Conservation (phyloP, 306 rosid genomes). For the Lagenaria siceraria region DNA sequence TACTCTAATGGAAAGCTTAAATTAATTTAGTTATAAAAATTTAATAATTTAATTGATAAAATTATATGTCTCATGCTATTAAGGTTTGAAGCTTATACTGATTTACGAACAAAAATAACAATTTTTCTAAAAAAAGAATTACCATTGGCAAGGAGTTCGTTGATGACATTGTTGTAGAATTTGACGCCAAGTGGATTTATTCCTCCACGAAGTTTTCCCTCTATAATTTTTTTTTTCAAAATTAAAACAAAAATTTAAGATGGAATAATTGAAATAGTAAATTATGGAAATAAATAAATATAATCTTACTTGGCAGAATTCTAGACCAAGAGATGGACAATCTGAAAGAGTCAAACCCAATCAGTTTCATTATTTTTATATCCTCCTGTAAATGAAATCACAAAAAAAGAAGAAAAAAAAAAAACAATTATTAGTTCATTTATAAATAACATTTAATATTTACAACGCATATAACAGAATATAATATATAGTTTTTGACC, state of each 20-base stretch:
- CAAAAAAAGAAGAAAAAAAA: background rate
- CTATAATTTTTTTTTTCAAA: constrained; percentile 1
- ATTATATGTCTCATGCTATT: too few relatives aligned
- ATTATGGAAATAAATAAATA: too few relatives aligned
- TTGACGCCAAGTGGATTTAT: constrained; percentile 21
- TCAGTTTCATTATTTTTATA: constrained; percentile 17
- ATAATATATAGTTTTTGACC: background rate
- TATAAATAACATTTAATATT: background rate
- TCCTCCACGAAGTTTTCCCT: constrained; percentile 26
- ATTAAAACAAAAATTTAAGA: background rate
- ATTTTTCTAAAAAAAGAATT: too few relatives aligned
- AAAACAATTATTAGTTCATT: too few relatives aligned
- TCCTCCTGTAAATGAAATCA: constrained; percentile 15
- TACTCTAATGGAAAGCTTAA: too few relatives aligned
- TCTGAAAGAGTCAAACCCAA: constrained; percentile 31
- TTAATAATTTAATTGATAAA: too few relatives aligned
- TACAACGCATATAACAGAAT: background rate
- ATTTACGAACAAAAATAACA: too few relatives aligned
- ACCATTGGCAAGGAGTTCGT: constrained; percentile 28
- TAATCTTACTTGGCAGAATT: constrained; percentile 21
- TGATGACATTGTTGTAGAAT: constrained; percentile 27
- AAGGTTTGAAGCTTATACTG: too few relatives aligned
- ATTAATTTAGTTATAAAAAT: too few relatives aligned
- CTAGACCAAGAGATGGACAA: constrained; percentile 29
- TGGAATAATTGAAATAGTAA: too few relatives aligned